phyloP scores from a whole-genome alignment of 2,329 filamentous ascomycete species.

The Hymenoscyphus linearis region DNA sequence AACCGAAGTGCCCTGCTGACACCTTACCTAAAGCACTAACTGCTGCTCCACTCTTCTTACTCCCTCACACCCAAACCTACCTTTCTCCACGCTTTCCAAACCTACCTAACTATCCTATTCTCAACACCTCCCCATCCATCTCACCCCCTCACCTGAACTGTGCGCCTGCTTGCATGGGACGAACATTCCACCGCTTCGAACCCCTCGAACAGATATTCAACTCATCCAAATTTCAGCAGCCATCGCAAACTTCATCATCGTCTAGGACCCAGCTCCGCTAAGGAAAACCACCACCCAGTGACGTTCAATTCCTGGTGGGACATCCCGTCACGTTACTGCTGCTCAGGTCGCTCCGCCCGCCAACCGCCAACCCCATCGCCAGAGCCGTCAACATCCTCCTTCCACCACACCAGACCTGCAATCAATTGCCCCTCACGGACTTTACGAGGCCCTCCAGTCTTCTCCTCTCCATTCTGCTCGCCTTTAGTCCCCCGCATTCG shows the following conservation, averaged over 20 bases:
- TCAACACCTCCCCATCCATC: conserved; percentile 2
- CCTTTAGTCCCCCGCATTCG: conserved; percentile 37
- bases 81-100: conserved; percentile 20
- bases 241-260: conserved; percentile 19
- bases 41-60: conserved; percentile 15
- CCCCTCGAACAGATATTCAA: conserved; percentile 10
- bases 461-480: conserved; percentile 41
- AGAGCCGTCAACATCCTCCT: conserved; percentile 13
- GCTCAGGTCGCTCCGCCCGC: conserved; percentile 6
- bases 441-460: conserved; percentile 36
- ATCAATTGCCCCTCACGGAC: conserved; percentile 50
- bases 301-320: conserved; percentile 20
- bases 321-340: conserved; percentile 26
- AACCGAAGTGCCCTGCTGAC: neutral
- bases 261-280: conserved; percentile 14
- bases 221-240: conserved; percentile 6
- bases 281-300: conserved; percentile 15
- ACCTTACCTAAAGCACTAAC: conserved; percentile 20
- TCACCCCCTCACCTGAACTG: conserved; percentile 1
- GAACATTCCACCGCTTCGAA: conserved; percentile 14
- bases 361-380: conserved; percentile 13
- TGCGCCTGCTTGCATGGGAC: conserved; percentile 7
- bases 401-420: conserved; percentile 18
- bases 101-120: conserved; percentile 2
- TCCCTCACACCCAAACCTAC: conserved; percentile 16